Evolutionary conservation across 306 rosid genomes (phyloP).

Genomic region (Quercus bicolor): DNA sequence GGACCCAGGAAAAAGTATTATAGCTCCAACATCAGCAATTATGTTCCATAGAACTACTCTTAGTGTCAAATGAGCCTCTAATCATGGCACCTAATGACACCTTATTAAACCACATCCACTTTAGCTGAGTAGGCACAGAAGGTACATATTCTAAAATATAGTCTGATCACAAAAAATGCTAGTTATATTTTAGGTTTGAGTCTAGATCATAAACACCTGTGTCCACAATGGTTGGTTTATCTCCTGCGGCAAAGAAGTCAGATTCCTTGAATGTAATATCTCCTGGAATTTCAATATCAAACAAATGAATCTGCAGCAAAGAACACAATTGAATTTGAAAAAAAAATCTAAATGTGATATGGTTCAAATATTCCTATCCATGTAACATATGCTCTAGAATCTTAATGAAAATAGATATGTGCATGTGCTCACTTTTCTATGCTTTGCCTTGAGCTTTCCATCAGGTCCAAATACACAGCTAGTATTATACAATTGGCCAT

Average conservation of each 20-base stretch:
- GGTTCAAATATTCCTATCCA: neutral
- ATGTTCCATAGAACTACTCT: too few relatives aligned
- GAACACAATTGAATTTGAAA: neutral
- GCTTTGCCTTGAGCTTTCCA: too few relatives aligned
- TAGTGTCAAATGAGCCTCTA: too few relatives aligned
- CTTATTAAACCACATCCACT: neutral
- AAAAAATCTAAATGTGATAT: neutral
- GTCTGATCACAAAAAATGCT: neutral
- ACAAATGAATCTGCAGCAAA: slow-evolving; percentile 35
- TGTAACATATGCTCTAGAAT: neutral
- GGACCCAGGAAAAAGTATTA: too few relatives aligned
- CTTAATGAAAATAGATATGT: neutral
- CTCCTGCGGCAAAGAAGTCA: slow-evolving; percentile 26
- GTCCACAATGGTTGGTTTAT: slow-evolving; percentile 30
- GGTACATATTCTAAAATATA: neutral
- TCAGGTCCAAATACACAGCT: too few relatives aligned
- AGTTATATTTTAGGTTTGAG: neutral
- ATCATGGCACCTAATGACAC: neutral
- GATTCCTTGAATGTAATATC: slow-evolving; percentile 26
- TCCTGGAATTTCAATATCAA: slow-evolving; percentile 37
- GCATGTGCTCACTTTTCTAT: neutral
- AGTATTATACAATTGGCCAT: too few relatives aligned
- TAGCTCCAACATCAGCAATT: too few relatives aligned
- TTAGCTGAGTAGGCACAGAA: neutral
- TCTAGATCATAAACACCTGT: slow-evolving; percentile 21